Conservation (phyloP, 805 yeast genomes). For the Wickerhamiella cacticola region DNA sequence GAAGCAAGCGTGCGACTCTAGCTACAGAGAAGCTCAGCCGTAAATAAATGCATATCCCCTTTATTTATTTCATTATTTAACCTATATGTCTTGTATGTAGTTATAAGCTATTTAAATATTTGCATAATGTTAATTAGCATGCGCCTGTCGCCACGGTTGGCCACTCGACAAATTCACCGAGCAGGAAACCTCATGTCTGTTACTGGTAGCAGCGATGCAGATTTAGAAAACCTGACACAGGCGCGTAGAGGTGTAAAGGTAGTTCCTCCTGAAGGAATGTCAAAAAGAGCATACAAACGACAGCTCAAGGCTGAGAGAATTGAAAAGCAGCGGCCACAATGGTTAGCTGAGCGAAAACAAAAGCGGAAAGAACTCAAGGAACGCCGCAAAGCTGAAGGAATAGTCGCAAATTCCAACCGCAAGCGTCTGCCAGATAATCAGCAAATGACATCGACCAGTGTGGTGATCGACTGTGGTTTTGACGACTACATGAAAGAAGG, state of each 20-base stretch:
- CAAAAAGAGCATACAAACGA: conserved; percentile 75
- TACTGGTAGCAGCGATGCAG: neutral
- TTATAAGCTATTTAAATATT: too few relatives aligned
- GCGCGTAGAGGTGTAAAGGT: conserved; percentile 9
- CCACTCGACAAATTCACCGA: neutral
- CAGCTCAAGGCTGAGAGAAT: conserved; percentile 45
- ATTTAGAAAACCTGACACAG: too few relatives aligned
- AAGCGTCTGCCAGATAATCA: conserved; percentile 11
- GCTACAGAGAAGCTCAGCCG: too few relatives aligned
- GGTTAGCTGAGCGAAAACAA: conserved; percentile 40
- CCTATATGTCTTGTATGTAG: too few relatives aligned
- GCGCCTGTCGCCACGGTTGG: conserved; percentile 3
- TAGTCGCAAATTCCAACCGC: conserved; percentile 9
- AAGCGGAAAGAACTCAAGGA: conserved; percentile 37
- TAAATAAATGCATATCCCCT: too few relatives aligned
- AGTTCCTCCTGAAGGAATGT: conserved; percentile 70
- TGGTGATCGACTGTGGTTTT: conserved; percentile 80
- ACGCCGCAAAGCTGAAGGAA: conserved; percentile 25
- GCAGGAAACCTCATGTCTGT: neutral
- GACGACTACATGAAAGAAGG: conserved; percentile 80
- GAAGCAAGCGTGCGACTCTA: conserved; percentile 24
- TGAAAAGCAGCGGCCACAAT: conserved; percentile 54
- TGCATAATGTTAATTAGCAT: too few relatives aligned
- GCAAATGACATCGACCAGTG: conserved; percentile 16
- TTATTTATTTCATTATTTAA: too few relatives aligned